These are phyloP conservation scores for Aulographum hederae DNA, from an alignment of 2,329 filamentous ascomycete species.

Conservation along the genomic window DNA sequence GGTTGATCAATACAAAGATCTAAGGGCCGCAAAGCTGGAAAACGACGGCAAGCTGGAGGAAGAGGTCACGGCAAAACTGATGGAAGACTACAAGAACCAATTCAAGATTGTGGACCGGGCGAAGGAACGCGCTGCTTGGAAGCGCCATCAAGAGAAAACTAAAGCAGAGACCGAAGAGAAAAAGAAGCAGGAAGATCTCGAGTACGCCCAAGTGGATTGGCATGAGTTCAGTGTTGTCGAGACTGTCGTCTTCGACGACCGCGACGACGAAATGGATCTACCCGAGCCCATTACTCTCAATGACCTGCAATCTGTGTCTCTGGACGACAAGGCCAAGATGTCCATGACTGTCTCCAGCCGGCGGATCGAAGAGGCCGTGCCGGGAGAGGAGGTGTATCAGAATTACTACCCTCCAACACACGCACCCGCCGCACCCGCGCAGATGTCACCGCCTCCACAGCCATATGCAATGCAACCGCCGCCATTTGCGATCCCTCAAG, in stretches of 20 bases:
- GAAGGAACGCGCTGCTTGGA: constrained; percentile 72
- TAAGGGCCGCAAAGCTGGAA: constrained; percentile 50
- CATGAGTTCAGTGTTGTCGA: constrained; percentile 94
- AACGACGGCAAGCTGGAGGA: constrained; percentile 55
- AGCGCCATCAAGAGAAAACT: constrained; percentile 67
- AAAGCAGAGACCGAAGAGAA: constrained; percentile 80
- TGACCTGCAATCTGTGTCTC: constrained; percentile 81
- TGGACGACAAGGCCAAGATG: constrained; percentile 87
- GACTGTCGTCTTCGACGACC: constrained; percentile 79
- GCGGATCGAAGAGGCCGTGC: constrained; percentile 90
- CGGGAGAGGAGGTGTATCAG: constrained; percentile 47
- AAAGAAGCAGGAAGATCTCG: constrained; percentile 59
- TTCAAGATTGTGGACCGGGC: constrained; percentile 65
- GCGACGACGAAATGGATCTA: constrained; percentile 70
- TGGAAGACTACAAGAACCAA: constrained; percentile 59
- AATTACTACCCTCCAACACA: constrained; percentile 14
- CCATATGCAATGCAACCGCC: constrained; percentile 9
- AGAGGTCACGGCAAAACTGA: constrained; percentile 52
- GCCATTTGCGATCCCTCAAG: constrained; percentile 12
- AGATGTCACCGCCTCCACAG: constrained; percentile 10
- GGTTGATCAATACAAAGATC: constrained; percentile 79
- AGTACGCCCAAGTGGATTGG: constrained; percentile 86
- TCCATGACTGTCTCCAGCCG: constrained; percentile 59
- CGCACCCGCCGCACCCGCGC: constrained; percentile 13
- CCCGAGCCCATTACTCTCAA: constrained; percentile 78